Conservation (phyloP, 345 rosid genomes). For the Citrus glauca region DNA sequence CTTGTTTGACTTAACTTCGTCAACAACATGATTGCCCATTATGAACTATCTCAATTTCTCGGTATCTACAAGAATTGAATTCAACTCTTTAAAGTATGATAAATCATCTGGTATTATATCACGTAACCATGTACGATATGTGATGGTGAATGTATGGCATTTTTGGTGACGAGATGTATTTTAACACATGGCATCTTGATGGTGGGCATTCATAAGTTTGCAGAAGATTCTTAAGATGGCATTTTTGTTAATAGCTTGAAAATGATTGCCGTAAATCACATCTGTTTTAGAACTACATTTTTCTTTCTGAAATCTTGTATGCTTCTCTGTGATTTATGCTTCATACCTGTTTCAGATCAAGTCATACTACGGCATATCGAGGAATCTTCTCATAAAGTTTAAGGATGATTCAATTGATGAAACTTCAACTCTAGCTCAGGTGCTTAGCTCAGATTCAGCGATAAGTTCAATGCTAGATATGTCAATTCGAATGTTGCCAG, state of each 20-base stretch:
- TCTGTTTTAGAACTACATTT: not conserved
- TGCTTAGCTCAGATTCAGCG: conserved; percentile 87
- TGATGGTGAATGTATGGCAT: not conserved
- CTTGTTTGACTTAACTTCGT: not conserved
- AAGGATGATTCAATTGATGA: conserved; percentile 87
- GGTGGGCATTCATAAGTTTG: not conserved
- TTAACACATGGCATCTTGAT: not conserved
- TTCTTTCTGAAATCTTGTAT: not conserved
- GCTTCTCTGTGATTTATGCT: not conserved
- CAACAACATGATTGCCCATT: conserved; percentile 6
- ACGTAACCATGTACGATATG: not conserved
- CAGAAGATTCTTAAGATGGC: not conserved
- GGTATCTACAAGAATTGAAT: not conserved
- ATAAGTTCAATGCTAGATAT: conserved; percentile 92
- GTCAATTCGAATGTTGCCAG: conserved; percentile 84
- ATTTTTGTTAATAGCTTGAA: not conserved
- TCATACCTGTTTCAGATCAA: conserved; percentile 56
- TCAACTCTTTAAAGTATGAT: not conserved
- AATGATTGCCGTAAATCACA: not conserved
- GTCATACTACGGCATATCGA: conserved; percentile 90
- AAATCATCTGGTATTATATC: not conserved
- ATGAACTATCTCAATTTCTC: not conserved
- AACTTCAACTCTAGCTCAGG: conserved; percentile 77
- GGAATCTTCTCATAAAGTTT: conserved; percentile 86
- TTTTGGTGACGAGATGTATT: not conserved